phyloP scores from a whole-genome alignment of 371 early-diverging fungal genomes.

The Encephalitozoon romaleae region DNA sequence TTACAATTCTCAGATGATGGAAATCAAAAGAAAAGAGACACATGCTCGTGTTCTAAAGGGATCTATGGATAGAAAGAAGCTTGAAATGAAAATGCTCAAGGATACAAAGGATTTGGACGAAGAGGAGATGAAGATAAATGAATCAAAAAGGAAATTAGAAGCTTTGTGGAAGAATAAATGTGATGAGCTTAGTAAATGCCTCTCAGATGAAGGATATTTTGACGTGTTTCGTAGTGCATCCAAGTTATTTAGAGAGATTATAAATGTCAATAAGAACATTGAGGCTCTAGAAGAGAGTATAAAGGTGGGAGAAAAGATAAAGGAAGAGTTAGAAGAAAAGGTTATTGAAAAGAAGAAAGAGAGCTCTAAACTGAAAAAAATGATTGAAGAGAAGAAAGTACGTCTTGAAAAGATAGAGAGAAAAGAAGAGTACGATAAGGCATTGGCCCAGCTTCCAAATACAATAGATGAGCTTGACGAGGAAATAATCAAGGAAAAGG shows the following conservation, averaged over 20 bases:
- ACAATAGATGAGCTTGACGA: constrained; percentile 33
- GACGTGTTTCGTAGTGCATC: not conserved
- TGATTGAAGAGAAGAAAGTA: not conserved
- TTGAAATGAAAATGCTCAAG: constrained; percentile 14
- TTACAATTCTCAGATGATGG: not conserved
- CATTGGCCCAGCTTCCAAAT: constrained; percentile 14
- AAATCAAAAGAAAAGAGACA: not conserved
- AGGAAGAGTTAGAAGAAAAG: not conserved
- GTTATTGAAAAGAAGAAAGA: not conserved
- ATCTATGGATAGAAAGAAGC: constrained; percentile 1
- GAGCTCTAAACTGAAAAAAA: not conserved
- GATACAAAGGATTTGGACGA: not conserved
- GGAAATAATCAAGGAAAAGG: constrained; percentile 16
- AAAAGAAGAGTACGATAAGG: not conserved
- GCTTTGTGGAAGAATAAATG: not conserved
- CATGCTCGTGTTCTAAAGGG: not conserved
- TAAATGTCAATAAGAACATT: not conserved
- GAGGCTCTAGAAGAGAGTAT: not conserved
- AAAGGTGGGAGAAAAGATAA: constrained; percentile 14
- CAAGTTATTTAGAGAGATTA: not conserved
- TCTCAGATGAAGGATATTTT: constrained; percentile 5
- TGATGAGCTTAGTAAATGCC: constrained; percentile 9
- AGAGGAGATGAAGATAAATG: constrained; percentile 26
- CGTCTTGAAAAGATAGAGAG: not conserved
- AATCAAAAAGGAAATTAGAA: not conserved